These are phyloP conservation scores for Chenopodium suecicum DNA, from an alignment of 148 eudicot genomes.

Conservation along the genomic window DNA sequence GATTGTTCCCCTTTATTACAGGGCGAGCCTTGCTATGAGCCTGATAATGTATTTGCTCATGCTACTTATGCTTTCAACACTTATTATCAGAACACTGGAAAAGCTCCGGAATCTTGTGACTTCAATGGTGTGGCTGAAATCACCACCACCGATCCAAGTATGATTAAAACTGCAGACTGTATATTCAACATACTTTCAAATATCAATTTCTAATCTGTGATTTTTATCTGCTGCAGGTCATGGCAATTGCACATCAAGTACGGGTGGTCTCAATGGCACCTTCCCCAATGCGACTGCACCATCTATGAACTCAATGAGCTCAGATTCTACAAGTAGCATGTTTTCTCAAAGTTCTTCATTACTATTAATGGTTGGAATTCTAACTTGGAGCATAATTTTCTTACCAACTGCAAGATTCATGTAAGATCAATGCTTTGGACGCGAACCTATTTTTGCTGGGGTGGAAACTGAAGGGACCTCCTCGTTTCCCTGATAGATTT, in stretches of 20 bases:
- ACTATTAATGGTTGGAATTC: slow-evolving; percentile 23
- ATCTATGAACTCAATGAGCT: slow-evolving; percentile 50
- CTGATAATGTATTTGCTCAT: slow-evolving; percentile 64
- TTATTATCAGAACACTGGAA: slow-evolving; percentile 63
- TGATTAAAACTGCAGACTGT: slow-evolving; percentile 6
- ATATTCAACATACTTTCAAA: neutral
- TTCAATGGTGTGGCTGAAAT: slow-evolving; percentile 84
- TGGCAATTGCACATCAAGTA: slow-evolving; percentile 47
- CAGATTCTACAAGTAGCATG: slow-evolving; percentile 27
- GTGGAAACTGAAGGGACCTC: slow-evolving; percentile 13
- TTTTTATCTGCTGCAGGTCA: slow-evolving; percentile 50
- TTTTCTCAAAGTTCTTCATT: slow-evolving; percentile 15
- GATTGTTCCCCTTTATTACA: slow-evolving; percentile 62
- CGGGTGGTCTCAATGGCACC: slow-evolving; percentile 40
- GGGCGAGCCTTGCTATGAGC: slow-evolving; percentile 80
- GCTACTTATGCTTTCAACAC: slow-evolving; percentile 73
- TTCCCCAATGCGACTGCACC: slow-evolving; percentile 50
- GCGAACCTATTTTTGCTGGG: neutral
- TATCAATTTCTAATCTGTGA: neutral
- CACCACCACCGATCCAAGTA: slow-evolving; percentile 85
- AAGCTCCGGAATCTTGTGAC: slow-evolving; percentile 60
- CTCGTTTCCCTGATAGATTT: slow-evolving; percentile 26
- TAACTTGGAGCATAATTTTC: slow-evolving; percentile 28
- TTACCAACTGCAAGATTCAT: slow-evolving; percentile 18
- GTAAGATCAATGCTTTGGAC: slow-evolving; percentile 1